Percentiles rank a stretch among this genome's conserved stretches.
Evolutionary conservation across 140 eudicot genomes (phyloP).

Genomic region (Cichorium intybus): DNA sequence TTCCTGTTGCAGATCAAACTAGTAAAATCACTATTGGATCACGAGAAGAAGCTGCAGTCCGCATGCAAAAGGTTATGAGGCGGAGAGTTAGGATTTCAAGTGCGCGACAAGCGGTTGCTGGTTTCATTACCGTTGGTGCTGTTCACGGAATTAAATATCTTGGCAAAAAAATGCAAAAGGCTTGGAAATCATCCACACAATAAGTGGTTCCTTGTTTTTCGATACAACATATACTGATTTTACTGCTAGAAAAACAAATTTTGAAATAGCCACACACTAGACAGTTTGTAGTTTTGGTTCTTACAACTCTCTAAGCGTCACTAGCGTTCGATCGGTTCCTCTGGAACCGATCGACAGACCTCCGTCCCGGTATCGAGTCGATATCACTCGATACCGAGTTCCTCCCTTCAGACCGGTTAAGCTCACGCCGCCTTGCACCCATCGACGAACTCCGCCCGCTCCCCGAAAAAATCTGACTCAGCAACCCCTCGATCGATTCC

Average conservation of each 20-base stretch:
- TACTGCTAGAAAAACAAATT: background rate
- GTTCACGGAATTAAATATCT: conserved; percentile 68
- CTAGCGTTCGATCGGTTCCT: conserved; percentile 34
- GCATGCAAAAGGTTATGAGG: conserved; percentile 63
- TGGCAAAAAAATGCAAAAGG: conserved; percentile 71
- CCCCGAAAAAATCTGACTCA: conserved; percentile 41
- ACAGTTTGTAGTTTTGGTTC: background rate
- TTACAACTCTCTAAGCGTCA: conserved; percentile 27
- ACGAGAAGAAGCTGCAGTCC: conserved; percentile 62
- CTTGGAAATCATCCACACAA: conserved; percentile 60
- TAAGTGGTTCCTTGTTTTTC: background rate
- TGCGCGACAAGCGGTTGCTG: conserved; percentile 88
- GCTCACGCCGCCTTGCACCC: conserved; percentile 28
- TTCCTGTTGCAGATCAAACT: conserved; percentile 36
- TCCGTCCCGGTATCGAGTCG: conserved; percentile 26
- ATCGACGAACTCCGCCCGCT: conserved; percentile 20
- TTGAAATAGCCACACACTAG: too few relatives aligned
- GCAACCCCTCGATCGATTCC: conserved; percentile 37
- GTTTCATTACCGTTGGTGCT: conserved; percentile 70
- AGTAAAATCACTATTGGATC: conserved; percentile 44
- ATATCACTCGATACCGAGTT: conserved; percentile 35
- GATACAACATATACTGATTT: background rate
- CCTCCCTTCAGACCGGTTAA: conserved; percentile 37
- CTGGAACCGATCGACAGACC: conserved; percentile 25
- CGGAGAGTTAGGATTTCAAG: conserved; percentile 83